These are phyloP conservation scores for Candida sakaeoensis DNA, from an alignment of 805 yeast species.

Conservation along the genomic window DNA sequence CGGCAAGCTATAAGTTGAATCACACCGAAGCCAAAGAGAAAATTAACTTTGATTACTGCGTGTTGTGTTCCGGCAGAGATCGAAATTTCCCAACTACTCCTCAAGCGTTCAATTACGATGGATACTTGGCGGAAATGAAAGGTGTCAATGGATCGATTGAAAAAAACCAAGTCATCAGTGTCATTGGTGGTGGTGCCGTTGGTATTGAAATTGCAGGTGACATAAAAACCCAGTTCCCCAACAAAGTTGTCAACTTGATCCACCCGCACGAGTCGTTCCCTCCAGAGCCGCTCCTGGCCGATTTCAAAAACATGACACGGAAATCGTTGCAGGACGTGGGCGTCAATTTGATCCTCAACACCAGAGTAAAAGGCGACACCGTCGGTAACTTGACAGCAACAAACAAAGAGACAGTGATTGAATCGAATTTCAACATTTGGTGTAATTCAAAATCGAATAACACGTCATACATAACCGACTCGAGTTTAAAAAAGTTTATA, in stretches of 20 bases:
- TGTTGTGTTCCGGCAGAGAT: slow-evolving; percentile 48
- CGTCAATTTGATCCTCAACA: slow-evolving; percentile 26
- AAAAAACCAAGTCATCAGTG: slow-evolving; percentile 32
- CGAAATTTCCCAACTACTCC: slow-evolving; percentile 56
- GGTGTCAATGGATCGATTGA: slow-evolving; percentile 27
- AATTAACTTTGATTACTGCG: slow-evolving; percentile 43
- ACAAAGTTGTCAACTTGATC: slow-evolving; percentile 31
- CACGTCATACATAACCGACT: slow-evolving; percentile 22
- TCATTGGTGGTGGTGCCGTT: slow-evolving; percentile 45
- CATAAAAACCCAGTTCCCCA: slow-evolving; percentile 28
- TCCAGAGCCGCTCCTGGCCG: slow-evolving; percentile 32
- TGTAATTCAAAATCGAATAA: slow-evolving; percentile 32
- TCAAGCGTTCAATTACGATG: slow-evolving; percentile 29
- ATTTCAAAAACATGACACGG: slow-evolving; percentile 24
- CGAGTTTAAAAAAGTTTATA: slow-evolving; percentile 21
- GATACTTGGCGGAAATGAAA: slow-evolving; percentile 42
- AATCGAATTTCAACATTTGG: slow-evolving; percentile 33
- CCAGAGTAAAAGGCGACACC: slow-evolving; percentile 27
- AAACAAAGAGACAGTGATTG: slow-evolving; percentile 21
- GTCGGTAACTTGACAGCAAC: slow-evolving; percentile 26
- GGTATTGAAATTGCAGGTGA: slow-evolving; percentile 43
- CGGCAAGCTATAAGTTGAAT: slow-evolving; percentile 25
- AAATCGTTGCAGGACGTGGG: slow-evolving; percentile 26
- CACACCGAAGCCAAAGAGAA: slow-evolving; percentile 7
- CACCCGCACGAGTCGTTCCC: slow-evolving; percentile 37